Percentiles rank a stretch among this genome's conserved stretches.
Conservation (phyloP, 2,329 filamentous ascomycete genomes). For the Claviceps sp. region DNA sequence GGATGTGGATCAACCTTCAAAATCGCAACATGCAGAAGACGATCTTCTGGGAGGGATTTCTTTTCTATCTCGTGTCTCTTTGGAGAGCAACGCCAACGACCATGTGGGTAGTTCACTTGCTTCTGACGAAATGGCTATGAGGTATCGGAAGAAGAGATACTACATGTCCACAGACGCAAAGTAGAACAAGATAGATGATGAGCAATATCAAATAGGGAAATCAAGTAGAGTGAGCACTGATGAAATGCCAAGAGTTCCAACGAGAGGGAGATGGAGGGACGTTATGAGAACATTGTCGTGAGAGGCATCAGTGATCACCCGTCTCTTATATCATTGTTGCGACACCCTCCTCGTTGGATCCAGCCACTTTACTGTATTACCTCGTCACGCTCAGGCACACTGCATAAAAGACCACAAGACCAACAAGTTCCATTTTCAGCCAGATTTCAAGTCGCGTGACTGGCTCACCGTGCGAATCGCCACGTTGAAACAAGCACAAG, state of each 20-base stretch:
- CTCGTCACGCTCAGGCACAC: neutral
- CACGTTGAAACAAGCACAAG: too few species aligned
- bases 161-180: neutral
- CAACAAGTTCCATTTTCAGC: too few species aligned
- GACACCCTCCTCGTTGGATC: neutral
- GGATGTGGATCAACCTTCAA: neutral
- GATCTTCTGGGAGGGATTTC: neutral
- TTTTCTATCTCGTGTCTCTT: neutral
- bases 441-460: too few species aligned
- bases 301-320: neutral
- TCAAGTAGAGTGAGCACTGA: too few species aligned
- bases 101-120: neutral
- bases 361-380: neutral
- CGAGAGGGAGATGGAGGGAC: neutral
- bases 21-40: neutral
- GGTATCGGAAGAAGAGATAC: neutral
- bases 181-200: neutral
- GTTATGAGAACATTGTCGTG: neutral
- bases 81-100: neutral
- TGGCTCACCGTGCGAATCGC: too few species aligned
- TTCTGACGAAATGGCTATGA: neutral
- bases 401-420: neutral
- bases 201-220: too few species aligned
- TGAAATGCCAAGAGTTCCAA: neutral
- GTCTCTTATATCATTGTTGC: neutral